Conservation (phyloP, 768 basidiomycete genomes). For the Suillus bovinus region DNA sequence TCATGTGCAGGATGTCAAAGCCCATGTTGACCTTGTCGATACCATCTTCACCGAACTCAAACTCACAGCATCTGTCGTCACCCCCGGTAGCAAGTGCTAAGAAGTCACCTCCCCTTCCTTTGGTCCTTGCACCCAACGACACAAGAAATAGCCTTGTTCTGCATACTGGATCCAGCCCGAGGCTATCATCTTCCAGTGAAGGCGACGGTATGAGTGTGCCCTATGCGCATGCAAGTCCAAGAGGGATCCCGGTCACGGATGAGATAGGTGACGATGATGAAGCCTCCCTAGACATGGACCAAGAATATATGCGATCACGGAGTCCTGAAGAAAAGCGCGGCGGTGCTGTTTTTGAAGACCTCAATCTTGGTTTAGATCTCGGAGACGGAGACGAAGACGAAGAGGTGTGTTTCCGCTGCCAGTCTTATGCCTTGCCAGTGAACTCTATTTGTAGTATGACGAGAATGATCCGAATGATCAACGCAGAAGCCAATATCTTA, state of each 20-base stretch:
- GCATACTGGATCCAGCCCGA: constrained; percentile 37
- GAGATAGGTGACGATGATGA: constrained; percentile 22
- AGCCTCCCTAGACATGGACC: constrained; percentile 27
- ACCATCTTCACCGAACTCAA: constrained; percentile 40
- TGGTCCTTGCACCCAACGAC: constrained; percentile 48
- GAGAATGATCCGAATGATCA: constrained; percentile 73
- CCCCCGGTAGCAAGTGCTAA: constrained; percentile 30
- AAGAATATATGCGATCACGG: constrained; percentile 30
- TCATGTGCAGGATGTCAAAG: constrained; percentile 43
- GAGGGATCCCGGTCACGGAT: constrained; percentile 17
- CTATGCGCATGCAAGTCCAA: constrained; percentile 43
- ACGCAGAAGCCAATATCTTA: constrained; percentile 70
- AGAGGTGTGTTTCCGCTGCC: constrained; percentile 34
- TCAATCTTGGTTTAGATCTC: constrained; percentile 44
- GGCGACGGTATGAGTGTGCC: constrained; percentile 41
- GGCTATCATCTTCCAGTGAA: constrained; percentile 32
- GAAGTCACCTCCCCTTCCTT: constrained; percentile 58
- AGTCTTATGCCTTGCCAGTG: constrained; percentile 17
- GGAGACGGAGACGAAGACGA: constrained; percentile 42
- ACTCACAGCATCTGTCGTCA: constrained; percentile 37
- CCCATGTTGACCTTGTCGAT: constrained; percentile 35
- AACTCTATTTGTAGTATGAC: constrained; percentile 49
- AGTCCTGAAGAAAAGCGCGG: constrained; percentile 47
- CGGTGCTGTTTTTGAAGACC: constrained; percentile 46
- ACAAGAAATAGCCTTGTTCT: constrained; percentile 31